Base-by-base conservation (phyloP, 768 basidiomycete species). In the Tulasnella sp. region DNA sequence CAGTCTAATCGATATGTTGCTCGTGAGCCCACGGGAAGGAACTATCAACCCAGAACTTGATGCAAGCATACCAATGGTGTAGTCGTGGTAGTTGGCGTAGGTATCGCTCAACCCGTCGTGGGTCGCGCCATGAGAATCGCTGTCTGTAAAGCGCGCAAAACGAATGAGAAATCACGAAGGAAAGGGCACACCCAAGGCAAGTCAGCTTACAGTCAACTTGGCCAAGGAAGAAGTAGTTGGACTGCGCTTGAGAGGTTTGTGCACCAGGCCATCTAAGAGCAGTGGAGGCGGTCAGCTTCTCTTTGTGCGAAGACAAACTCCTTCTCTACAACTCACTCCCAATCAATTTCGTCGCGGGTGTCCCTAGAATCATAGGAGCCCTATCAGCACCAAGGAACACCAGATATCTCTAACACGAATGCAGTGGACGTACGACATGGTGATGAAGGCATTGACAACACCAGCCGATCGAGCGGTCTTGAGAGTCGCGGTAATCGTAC, bases 21-120 rank as follows among this genome's bases (percentile, higher is more conserved):
- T 35, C 5, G 13, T 67, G 10, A 67, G 61, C 23, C 35, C 70
- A 35, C 29, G 32, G 40, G 39, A 37, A 26, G 70, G 57, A 55
- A 37, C 11, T 26, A 69, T 51, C 6, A 44, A n/a, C 51, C 29
- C 13, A 39, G 37, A 35, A 4, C 18, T 5, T 13, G 0, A 35
- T 46, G 3, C 1, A 26, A n/a, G 26, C 48, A 40, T 23, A 84
- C 91, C 75, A 80, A 93, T 92, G 7, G 92, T 90, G 81, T 90
- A 93, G 80, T 92, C 90, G 83, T 94, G 92, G 84, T 90, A 94
- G 82, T 91, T 90, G 73, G 81, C 81, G 83, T 85, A 93, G 0
- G 92, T 92, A 81, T 94, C 92, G 0, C 86, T 83, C 32, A 92
- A 83, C 57, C 86, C 88, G 29, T 82, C 48, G 18, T 76, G 51